Percentiles rank a stretch among this genome's conserved stretches.
Evolutionary conservation across 257 asterid species (phyloP).

Genomic region (Orobanche coerulescens): DNA sequence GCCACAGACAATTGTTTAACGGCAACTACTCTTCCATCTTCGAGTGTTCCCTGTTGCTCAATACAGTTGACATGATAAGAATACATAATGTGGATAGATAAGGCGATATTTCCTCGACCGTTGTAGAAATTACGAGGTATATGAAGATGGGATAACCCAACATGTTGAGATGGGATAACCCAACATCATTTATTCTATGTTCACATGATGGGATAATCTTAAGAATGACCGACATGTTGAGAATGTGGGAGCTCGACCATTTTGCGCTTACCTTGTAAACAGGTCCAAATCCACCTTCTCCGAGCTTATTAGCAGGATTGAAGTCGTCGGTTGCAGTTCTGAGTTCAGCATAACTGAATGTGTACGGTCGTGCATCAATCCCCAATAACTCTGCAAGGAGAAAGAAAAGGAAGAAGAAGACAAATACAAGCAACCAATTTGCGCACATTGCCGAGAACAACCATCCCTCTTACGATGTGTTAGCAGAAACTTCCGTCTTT

Average conservation of each 20-base stretch:
- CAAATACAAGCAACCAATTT: no score
- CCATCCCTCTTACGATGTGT: no score
- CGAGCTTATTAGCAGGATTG: slow-evolving; percentile 58
- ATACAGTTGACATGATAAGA: not conserved
- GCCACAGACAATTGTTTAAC: slow-evolving; percentile 74
- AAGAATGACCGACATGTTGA: no score
- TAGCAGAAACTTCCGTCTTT: no score
- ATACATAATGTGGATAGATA: not conserved
- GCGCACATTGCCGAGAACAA: no score
- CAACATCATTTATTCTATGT: no score
- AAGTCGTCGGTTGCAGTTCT: slow-evolving; percentile 65
- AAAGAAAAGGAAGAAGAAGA: no score
- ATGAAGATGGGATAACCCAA: no score
- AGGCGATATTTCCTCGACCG: no score
- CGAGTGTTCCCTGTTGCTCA: slow-evolving; percentile 54
- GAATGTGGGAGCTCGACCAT: not conserved
- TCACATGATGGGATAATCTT: no score
- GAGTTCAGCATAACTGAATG: slow-evolving; percentile 63
- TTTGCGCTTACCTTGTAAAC: slow-evolving; percentile 57
- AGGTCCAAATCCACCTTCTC: slow-evolving; percentile 96
- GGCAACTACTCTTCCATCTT: slow-evolving; percentile 65
- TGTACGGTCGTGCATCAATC: slow-evolving; percentile 68
- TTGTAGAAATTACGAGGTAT: no score
- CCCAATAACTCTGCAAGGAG: slow-evolving; percentile 57
- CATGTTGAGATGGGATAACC: no score